A percentile compares a stretch with the other conserved stretches of the same genome.
These are phyloP conservation scores for Penicillium cosmopolitanum DNA, from an alignment of 495 filamentous ascomycete species.

Conservation along the genomic window DNA sequence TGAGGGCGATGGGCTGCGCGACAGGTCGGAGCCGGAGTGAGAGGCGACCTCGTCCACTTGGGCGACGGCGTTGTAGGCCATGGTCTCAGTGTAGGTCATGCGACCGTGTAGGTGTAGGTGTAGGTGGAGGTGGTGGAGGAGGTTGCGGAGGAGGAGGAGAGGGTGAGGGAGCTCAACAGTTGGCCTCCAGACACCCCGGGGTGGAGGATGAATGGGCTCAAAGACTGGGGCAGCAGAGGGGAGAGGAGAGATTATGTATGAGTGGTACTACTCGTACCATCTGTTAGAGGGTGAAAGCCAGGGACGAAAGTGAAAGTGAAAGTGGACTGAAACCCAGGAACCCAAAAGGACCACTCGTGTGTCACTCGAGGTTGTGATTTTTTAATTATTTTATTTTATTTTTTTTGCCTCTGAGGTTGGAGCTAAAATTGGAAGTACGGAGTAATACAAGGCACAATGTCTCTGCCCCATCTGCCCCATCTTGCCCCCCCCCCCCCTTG, in stretches of 20 bases:
- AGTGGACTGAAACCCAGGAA: constrained; percentile 2
- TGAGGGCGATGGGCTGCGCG: constrained; percentile 34
- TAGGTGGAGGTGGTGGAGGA: too few relatives aligned
- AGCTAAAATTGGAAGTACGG: neutral
- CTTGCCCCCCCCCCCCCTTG: neutral
- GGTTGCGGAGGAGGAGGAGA: too few relatives aligned
- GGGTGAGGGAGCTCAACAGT: neutral
- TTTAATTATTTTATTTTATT: neutral
- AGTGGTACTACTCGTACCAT: neutral
- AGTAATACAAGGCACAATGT: neutral
- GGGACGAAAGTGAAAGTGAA: neutral
- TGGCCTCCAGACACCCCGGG: neutral
- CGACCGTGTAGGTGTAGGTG: neutral
- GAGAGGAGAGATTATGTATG: neutral
- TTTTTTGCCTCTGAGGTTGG: neutral
- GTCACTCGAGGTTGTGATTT: constrained; percentile 1
- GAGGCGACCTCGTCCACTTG: constrained; percentile 49
- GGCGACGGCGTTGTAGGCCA: constrained; percentile 54
- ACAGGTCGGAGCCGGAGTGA: constrained; percentile 40
- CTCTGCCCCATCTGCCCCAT: neutral
- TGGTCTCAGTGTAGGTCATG: constrained; percentile 16
- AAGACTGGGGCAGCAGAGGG: neutral
- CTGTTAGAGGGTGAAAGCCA: too few relatives aligned
- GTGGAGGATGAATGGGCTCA: neutral
- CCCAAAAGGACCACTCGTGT: neutral